Evolutionary conservation across 495 filamentous ascomycete species (phyloP), one percentile per base, ranked within the genome.

Genomic region (Talaromyces proteolyticus): DNA sequence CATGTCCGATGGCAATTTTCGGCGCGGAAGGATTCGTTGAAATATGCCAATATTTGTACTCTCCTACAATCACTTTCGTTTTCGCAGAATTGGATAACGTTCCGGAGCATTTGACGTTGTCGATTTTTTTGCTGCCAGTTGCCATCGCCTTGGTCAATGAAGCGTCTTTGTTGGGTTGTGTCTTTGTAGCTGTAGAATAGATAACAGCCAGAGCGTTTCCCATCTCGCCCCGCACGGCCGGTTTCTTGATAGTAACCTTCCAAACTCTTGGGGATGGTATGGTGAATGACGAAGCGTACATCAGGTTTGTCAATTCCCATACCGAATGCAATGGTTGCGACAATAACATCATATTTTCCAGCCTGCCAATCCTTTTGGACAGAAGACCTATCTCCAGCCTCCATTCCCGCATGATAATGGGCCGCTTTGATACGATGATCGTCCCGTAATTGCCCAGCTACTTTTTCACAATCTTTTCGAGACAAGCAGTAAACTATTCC

Each of bases 171-270:
- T 51, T 57, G 70, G 51, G 58, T 81, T 29, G 77, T 77, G 52
- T 99, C 93, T 17, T 67, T 73, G 64, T 91, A 96, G 38, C 74
- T 72, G 54, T 90, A 99, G 62, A 84, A 97, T 25, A 99, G 74
- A 56, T 89, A 95, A 67, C 93, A 99, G 29, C 86, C 84, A 11
- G 92, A 95, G 8, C 75, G 75, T 54, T 88, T 82, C 8, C 91
- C 91, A 66, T 99, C 93, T 56, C 93, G 81, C 7, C 93, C 93
- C 18, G 93, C 93, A 41, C 93, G 87, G 0, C 93, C 93, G 10
- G 91, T 98, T 59, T 98, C 94, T 60, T 98, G 93, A 57, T 96
- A 96, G 60, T 98, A 98, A 0, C 92, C 94, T 65, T 98, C 93
- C n/a, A 98, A 74, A 57, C 88, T 95, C 66, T 95, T 96, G 1